Evolutionary conservation across 805 yeast species (phyloP).

Genomic region (Starmerella gropengiesseri): DNA sequence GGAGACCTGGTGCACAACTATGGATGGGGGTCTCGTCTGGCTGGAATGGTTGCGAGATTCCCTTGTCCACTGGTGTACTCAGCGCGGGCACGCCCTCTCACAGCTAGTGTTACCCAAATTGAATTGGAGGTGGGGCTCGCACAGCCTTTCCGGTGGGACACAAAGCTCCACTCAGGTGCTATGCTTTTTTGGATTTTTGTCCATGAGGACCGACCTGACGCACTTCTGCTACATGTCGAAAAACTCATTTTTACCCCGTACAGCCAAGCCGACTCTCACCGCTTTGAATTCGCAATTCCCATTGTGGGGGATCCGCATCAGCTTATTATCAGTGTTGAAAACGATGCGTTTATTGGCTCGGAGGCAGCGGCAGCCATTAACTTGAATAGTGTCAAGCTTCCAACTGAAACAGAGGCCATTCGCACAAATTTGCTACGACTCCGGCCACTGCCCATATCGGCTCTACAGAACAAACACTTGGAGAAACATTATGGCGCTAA

Average conservation of each 20-base stretch:
- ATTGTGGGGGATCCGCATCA: conserved; percentile 79
- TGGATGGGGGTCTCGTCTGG: conserved; percentile 56
- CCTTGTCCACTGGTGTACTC: conserved; percentile 59
- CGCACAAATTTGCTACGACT: conserved; percentile 69
- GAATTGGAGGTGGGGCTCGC: conserved; percentile 50
- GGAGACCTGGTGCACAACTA: conserved; percentile 84
- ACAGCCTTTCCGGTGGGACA: conserved; percentile 65
- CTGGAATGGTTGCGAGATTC: conserved; percentile 52
- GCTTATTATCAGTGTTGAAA: conserved; percentile 62
- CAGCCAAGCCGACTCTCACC: conserved; percentile 47
- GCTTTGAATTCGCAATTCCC: conserved; percentile 87
- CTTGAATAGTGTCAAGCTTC: conserved; percentile 80
- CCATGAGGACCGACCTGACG: conserved; percentile 43
- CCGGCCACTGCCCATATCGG: conserved; percentile 77
- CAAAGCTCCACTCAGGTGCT: conserved; percentile 63
- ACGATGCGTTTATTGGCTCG: conserved; percentile 84
- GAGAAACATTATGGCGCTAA: conserved; percentile 56
- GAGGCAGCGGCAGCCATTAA: conserved; percentile 69
- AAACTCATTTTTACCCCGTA: conserved; percentile 57
- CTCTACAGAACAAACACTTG: conserved; percentile 55
- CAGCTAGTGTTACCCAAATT: conserved; percentile 73
- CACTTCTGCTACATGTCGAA: conserved; percentile 74
- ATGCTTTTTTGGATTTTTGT: conserved; percentile 89
- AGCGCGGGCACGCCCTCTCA: conserved; percentile 80
- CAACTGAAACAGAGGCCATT: conserved; percentile 65